A percentile compares a stretch with the other conserved stretches of the same genome.
phyloP scores from a whole-genome alignment of 176 grass and related monocot species.

The Eragrostis curvula region DNA sequence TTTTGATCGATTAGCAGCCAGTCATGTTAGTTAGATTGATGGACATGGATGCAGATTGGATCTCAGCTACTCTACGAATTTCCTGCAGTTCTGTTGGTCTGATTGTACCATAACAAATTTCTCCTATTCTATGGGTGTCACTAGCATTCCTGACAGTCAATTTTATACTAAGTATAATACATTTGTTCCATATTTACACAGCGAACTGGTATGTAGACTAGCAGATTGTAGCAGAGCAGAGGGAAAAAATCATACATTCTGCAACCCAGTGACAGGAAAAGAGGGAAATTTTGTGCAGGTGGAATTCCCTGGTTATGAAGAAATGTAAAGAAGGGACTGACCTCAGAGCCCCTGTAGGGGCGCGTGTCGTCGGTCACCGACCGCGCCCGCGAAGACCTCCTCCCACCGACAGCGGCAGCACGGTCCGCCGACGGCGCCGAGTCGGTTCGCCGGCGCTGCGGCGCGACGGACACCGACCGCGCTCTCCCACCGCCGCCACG shows the following conservation, averaged over 20 bases:
- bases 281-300: not conserved
- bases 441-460: not conserved
- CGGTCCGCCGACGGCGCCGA: not conserved
- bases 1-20: not conserved
- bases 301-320: not conserved
- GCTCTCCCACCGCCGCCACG: constrained; percentile 21
- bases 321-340: constrained; percentile 1
- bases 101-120: not conserved
- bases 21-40: not conserved
- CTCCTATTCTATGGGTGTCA: not conserved
- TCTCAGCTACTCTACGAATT: not conserved
- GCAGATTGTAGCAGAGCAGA: not conserved
- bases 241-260: not conserved
- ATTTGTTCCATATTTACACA: not conserved
- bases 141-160: not conserved
- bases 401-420: not conserved
- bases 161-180: not conserved
- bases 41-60: not conserved
- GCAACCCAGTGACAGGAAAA: not conserved
- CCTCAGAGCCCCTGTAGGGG: constrained; percentile 32
- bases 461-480: constrained; percentile 51
- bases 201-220: no score
- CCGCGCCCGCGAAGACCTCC: constrained; percentile 2
- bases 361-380: constrained; percentile 5
- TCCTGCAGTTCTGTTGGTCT: not conserved